Conservation (phyloP, 2,329 filamentous ascomycete genomes). For the Ceratocystis lukuohia region DNA sequence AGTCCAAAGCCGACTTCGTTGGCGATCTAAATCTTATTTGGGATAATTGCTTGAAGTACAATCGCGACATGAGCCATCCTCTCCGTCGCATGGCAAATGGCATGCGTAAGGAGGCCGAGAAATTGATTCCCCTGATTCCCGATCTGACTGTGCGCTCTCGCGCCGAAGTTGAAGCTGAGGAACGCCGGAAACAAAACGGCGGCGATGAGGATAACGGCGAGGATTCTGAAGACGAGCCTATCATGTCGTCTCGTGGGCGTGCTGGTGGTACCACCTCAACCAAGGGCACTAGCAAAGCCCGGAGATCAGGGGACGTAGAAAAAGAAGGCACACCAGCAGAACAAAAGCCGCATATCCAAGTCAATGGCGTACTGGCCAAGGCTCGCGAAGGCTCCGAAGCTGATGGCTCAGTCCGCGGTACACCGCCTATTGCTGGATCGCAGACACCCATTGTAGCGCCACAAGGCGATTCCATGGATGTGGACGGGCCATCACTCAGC, state of each 20-base stretch:
- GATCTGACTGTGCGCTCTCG: slow-evolving; percentile 82
- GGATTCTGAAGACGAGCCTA: slow-evolving; percentile 92
- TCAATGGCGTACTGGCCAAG: slow-evolving; percentile 49
- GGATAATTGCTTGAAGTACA: slow-evolving; percentile 94
- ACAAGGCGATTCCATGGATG: slow-evolving; percentile 74
- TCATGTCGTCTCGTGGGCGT: slow-evolving; percentile 91
- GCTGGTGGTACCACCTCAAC: slow-evolving; percentile 53
- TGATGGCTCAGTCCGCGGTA: slow-evolving; percentile 62
- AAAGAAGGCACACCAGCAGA: slow-evolving; percentile 73
- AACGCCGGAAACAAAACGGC: slow-evolving; percentile 73
- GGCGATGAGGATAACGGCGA: slow-evolving; percentile 71
- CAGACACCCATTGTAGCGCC: slow-evolving; percentile 65
- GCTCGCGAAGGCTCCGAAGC: slow-evolving; percentile 66
- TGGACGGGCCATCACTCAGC: slow-evolving; percentile 62
- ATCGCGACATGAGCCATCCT: slow-evolving; percentile 75
- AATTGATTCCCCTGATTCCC: slow-evolving; percentile 85
- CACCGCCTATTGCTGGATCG: slow-evolving; percentile 61
- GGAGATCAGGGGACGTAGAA: slow-evolving; percentile 49
- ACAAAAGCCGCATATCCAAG: slow-evolving; percentile 56
- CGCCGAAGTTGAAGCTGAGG: slow-evolving; percentile 84
- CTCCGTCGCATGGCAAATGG: slow-evolving; percentile 84
- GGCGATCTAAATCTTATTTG: slow-evolving; percentile 88
- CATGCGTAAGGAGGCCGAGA: slow-evolving; percentile 96
- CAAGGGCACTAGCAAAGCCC: slow-evolving; percentile 58
- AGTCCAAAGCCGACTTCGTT: slow-evolving; percentile 89